These are phyloP conservation scores for Hypoxylon sp. DNA, from an alignment of 2,329 filamentous ascomycete species.

Conservation along the genomic window DNA sequence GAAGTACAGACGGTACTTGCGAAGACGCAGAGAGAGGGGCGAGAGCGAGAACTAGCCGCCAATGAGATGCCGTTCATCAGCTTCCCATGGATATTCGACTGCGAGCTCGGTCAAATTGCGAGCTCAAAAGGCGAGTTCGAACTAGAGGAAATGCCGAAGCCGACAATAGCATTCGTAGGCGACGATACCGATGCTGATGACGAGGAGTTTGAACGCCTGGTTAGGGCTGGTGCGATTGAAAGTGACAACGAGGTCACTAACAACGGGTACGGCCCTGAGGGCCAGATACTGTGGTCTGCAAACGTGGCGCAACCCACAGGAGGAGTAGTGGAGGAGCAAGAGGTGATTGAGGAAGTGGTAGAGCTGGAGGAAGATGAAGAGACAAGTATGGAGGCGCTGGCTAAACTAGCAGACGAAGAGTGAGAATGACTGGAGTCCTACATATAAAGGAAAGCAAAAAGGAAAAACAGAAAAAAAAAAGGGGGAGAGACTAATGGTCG, in stretches of 20 bases:
- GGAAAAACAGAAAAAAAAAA: neutral
- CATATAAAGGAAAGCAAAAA: neutral
- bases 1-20: slow-evolving; percentile 72
- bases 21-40: slow-evolving; percentile 56
- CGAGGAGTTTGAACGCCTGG: slow-evolving; percentile 41
- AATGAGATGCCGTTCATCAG: slow-evolving; percentile 83
- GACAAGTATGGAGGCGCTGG: slow-evolving; percentile 54
- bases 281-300: neutral
- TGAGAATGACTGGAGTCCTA: neutral
- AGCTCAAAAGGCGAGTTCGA: slow-evolving; percentile 55
- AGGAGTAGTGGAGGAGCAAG: slow-evolving; percentile 58
- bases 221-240: slow-evolving; percentile 35
- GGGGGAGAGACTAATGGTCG: no score
- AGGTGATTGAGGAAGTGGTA: slow-evolving; percentile 60
- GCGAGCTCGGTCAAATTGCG: slow-evolving; percentile 77
- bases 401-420: slow-evolving; percentile 16
- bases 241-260: slow-evolving; percentile 1
- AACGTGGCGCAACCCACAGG: slow-evolving; percentile 56
- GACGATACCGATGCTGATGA: slow-evolving; percentile 31
- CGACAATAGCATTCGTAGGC: slow-evolving; percentile 16
- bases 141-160: slow-evolving; percentile 40
- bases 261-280: neutral
- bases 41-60: slow-evolving; percentile 54
- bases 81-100: slow-evolving; percentile 91
- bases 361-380: slow-evolving; percentile 52